phyloP scores from a whole-genome alignment of 441 rosid species.

The Euphorbia corollata region DNA sequence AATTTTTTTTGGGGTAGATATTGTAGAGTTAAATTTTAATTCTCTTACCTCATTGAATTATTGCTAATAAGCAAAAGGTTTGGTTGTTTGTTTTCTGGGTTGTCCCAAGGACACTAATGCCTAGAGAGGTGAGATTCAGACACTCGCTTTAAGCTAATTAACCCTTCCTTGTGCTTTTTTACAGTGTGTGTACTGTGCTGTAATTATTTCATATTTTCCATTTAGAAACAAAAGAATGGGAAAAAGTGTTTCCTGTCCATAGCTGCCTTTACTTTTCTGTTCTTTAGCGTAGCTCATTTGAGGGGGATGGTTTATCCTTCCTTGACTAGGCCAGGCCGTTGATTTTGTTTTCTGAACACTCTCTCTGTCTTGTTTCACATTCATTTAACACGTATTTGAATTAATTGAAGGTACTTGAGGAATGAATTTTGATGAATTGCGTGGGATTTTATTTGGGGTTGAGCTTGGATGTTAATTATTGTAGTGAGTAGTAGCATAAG shows the following conservation, averaged over 20 bases:
- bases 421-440: not conserved
- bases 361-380: not conserved
- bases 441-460: not conserved
- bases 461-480: too few relatives aligned
- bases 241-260: not conserved
- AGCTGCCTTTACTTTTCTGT: slow-evolving; percentile 13
- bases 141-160: not conserved
- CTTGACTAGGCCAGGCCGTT: not conserved
- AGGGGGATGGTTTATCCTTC: not conserved
- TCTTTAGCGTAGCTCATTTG: not conserved
- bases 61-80: not conserved
- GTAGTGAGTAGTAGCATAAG: slow-evolving; percentile 1
- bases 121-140: slow-evolving; percentile 57
- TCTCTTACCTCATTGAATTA: not conserved
- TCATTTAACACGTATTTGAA: not conserved
- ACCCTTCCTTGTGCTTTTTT: not conserved
- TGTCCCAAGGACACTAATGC: slow-evolving; percentile 90
- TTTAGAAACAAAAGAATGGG: not conserved
- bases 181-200: not conserved
- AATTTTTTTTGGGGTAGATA: too few relatives aligned
- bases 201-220: slow-evolving; percentile 7
- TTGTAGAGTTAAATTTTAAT: not conserved
- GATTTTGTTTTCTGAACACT: not conserved
- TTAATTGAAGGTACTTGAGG: not conserved
- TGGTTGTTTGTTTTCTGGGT: slow-evolving; percentile 44